Percentiles rank a stretch among this genome's conserved stretches.
These are phyloP conservation scores for Bipolaris zeicola DNA, from an alignment of 2,329 filamentous ascomycete genomes.

Conservation along the genomic window DNA sequence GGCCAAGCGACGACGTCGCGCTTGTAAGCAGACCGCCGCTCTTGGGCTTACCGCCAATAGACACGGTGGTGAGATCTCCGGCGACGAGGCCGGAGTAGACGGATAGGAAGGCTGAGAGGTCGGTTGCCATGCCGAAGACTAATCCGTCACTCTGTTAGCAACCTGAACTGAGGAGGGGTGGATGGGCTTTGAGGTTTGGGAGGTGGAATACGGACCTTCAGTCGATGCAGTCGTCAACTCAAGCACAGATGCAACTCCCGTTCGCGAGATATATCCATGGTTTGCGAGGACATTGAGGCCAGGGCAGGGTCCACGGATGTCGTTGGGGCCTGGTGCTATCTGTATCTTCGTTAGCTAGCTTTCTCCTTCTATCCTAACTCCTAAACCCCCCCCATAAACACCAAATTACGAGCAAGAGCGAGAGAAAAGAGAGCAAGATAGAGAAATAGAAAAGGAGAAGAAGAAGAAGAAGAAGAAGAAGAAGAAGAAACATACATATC, in stretches of 20 bases:
- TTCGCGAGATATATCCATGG: constrained; percentile 8
- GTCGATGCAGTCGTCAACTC: constrained; percentile 8
- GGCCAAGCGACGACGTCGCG: constrained; percentile 17
- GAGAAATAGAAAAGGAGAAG: too few relatives aligned
- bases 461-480: too few relatives aligned
- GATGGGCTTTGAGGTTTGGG: too few relatives aligned
- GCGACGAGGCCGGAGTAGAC: constrained; percentile 18
- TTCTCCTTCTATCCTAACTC: too few relatives aligned
- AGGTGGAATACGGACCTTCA: not conserved
- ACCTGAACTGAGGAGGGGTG: too few relatives aligned
- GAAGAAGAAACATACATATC: constrained; percentile 3
- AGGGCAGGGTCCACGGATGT: constrained; percentile 9
- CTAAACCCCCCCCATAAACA: too few relatives aligned
- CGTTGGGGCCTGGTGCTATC: constrained; percentile 11
- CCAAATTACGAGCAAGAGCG: too few relatives aligned
- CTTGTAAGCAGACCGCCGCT: constrained; percentile 20
- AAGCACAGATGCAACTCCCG: constrained; percentile 1
- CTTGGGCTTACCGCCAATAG: constrained; percentile 22
- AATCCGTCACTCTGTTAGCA: constrained; percentile 13
- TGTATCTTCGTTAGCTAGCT: not conserved
- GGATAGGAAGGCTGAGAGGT: constrained; percentile 21
- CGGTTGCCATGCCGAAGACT: constrained; percentile 18
- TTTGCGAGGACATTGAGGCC: constrained; percentile 10
- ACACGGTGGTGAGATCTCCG: constrained; percentile 18
- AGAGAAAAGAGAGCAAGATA: too few relatives aligned